A percentile compares a stretch with the other conserved stretches of the same genome.
Conservation (phyloP, 257 asterid genomes). For the Solanum corneliomulleri region DNA sequence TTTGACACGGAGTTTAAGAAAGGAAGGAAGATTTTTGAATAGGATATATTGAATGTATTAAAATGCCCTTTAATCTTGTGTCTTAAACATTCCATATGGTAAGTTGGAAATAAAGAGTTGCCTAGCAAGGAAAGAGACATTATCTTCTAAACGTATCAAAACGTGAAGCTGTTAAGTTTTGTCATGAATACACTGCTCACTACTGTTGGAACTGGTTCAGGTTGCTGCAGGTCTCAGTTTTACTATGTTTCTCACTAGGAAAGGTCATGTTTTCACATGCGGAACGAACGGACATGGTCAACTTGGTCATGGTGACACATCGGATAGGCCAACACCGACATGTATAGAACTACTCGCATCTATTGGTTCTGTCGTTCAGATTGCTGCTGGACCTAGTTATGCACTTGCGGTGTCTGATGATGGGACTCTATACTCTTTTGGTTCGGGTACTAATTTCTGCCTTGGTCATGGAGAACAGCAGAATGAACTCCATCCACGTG, state of each 20-base stretch:
- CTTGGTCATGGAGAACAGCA: constrained; percentile 89
- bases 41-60: neutral
- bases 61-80: neutral
- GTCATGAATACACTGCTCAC: neutral
- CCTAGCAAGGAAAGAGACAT: neutral
- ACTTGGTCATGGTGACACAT: constrained; percentile 74
- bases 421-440: constrained; percentile 70
- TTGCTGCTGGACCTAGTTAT: constrained; percentile 69
- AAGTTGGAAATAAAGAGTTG: neutral
- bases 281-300: constrained; percentile 71
- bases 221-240: constrained; percentile 83
- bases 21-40: neutral
- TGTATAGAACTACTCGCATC: constrained; percentile 34
- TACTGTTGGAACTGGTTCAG: constrained; percentile 24
- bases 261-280: constrained; percentile 72
- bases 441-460: constrained; percentile 75
- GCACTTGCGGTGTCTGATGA: constrained; percentile 52
- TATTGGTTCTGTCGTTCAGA: constrained; percentile 35
- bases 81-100: neutral
- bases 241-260: constrained; percentile 59
- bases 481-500: constrained; percentile 60
- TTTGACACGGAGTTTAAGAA: neutral
- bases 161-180: neutral
- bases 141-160: too few species aligned
- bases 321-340: constrained; percentile 51